These are phyloP conservation scores for Penicillium hordei DNA, from an alignment of 2,329 filamentous ascomycete species.

Conservation along the genomic window DNA sequence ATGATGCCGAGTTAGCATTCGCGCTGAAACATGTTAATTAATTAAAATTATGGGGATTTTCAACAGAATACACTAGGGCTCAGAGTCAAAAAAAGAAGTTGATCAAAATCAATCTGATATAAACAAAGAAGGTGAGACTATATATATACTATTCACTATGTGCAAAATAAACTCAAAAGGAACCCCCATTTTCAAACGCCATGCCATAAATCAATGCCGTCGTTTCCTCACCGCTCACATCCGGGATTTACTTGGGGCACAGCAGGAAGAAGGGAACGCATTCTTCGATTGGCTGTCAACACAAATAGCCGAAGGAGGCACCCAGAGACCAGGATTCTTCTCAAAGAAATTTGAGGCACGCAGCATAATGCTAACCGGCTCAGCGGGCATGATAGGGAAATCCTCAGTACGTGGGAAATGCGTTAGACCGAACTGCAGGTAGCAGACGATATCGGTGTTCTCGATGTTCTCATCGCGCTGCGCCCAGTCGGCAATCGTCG, in stretches of 20 bases:
- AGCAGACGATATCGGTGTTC: constrained; percentile 59
- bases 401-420: constrained; percentile 54
- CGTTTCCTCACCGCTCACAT: constrained; percentile 8
- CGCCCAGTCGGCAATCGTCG: constrained; percentile 44
- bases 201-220: not conserved
- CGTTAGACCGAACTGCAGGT: constrained; percentile 59
- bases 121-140: not conserved
- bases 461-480: constrained; percentile 53
- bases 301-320: constrained; percentile 43
- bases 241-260: constrained; percentile 20
- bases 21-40: too few relatives aligned
- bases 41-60: not conserved
- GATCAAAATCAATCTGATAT: not conserved
- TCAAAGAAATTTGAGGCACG: constrained; percentile 61
- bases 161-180: constrained; percentile 1
- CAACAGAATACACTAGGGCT: not conserved
- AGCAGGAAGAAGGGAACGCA: constrained; percentile 28
- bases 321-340: constrained; percentile 60
- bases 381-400: constrained; percentile 60
- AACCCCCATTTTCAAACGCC: constrained; percentile 3
- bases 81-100: too few relatives aligned
- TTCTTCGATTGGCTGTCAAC: constrained; percentile 32
- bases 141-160: constrained; percentile 17
- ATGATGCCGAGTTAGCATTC: too few relatives aligned
- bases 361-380: constrained; percentile 58